A percentile compares a stretch with the other conserved stretches of the same genome.
Evolutionary conservation across 805 yeast species (phyloP).

Genomic region (Ogataea pignaliae): DNA sequence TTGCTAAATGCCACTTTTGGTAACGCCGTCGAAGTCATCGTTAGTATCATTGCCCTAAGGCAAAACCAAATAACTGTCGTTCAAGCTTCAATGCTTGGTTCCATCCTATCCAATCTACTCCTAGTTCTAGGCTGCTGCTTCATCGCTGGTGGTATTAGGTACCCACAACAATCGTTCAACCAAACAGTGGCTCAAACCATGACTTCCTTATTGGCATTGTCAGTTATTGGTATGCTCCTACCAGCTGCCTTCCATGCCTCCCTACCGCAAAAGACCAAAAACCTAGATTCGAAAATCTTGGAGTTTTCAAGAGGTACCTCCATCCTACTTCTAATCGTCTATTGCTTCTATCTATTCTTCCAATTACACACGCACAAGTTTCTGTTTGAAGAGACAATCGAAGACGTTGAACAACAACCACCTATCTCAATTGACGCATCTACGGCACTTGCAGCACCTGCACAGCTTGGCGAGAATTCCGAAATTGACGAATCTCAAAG

Average conservation of each 20-base stretch:
- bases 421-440: not conserved
- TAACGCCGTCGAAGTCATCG: slow-evolving; percentile 95
- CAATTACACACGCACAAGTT: slow-evolving; percentile 83
- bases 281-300: slow-evolving; percentile 43
- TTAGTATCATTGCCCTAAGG: slow-evolving; percentile 80
- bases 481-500: not conserved
- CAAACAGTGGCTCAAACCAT: slow-evolving; percentile 98
- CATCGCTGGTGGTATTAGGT: slow-evolving; percentile 83
- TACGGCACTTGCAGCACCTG: not conserved
- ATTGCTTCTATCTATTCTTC: slow-evolving; percentile 75
- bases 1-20: slow-evolving; percentile 95
- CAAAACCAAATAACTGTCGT: slow-evolving; percentile 90
- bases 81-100: slow-evolving; percentile 96
- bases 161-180: slow-evolving; percentile 83
- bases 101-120: slow-evolving; percentile 81
- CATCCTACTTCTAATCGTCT: slow-evolving; percentile 68
- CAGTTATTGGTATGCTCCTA: slow-evolving; percentile 80
- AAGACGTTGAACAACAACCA: slow-evolving; percentile 21
- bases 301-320: slow-evolving; percentile 83
- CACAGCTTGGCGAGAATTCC: slow-evolving; percentile 2
- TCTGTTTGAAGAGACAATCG: slow-evolving; percentile 56
- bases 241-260: slow-evolving; percentile 96
- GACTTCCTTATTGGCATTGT: slow-evolving; percentile 89
- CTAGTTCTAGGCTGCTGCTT: slow-evolving; percentile 95
- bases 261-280: slow-evolving; percentile 38